These are phyloP conservation scores for Apophysomyces elegans DNA, from an alignment of 371 early-diverging fungal genomes.

Conservation along the genomic window DNA sequence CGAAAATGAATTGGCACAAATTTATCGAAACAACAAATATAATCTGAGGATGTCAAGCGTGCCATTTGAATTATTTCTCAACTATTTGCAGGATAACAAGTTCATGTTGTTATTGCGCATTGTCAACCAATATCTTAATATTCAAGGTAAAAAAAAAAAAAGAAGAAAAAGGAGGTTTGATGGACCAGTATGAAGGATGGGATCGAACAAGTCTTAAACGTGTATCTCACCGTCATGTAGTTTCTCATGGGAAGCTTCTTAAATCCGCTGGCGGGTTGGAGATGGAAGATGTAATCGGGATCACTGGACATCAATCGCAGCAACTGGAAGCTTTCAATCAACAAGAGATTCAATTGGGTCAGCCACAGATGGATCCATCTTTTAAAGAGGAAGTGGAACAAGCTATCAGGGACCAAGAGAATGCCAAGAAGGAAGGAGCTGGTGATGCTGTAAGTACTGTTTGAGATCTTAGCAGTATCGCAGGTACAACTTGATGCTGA, in stretches of 20 bases:
- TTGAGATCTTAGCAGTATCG: constrained; percentile 3
- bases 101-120: constrained; percentile 87
- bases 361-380: constrained; percentile 36
- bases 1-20: constrained; percentile 82
- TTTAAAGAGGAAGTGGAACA: constrained; percentile 51
- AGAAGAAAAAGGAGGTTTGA: neutral
- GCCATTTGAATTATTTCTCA: constrained; percentile 91
- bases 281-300: constrained; percentile 71
- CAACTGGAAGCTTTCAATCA: constrained; percentile 85
- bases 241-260: constrained; percentile 29
- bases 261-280: constrained; percentile 39
- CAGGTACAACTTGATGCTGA: neutral
- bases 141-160: constrained; percentile 61
- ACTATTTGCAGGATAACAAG: constrained; percentile 93
- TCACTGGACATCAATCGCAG: constrained; percentile 77
- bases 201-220: neutral
- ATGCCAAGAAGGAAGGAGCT: constrained; percentile 22
- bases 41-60: constrained; percentile 86
- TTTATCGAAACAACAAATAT: constrained; percentile 90
- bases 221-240: constrained; percentile 5
- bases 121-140: constrained; percentile 94
- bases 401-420: constrained; percentile 37
- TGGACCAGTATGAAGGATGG: neutral
- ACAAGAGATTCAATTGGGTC: constrained; percentile 44
- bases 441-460: neutral